Conservation (phyloP, 495 filamentous ascomycete genomes). For the Barbatosphaeria neglecta region DNA sequence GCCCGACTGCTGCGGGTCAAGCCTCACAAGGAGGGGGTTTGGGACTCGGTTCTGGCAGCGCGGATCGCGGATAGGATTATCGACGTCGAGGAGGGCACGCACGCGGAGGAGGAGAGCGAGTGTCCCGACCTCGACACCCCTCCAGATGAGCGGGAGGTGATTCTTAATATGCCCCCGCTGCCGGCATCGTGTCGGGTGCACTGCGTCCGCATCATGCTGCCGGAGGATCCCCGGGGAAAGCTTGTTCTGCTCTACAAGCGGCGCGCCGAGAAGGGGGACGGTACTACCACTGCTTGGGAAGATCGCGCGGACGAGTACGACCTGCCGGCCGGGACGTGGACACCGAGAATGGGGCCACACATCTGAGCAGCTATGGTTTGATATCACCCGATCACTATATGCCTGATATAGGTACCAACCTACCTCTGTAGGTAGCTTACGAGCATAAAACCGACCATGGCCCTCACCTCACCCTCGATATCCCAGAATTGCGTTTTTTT, state of each 20-base stretch:
- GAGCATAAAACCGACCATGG: too few species aligned
- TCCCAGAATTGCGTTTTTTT: too few species aligned
- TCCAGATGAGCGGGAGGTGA: slow-evolving; percentile 1
- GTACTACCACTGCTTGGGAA: too few species aligned
- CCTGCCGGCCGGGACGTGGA: neutral
- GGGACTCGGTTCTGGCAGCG: slow-evolving; percentile 19
- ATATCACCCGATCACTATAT: too few species aligned
- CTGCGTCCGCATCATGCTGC: neutral
- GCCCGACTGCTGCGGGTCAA: slow-evolving; percentile 23
- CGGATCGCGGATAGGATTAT: slow-evolving; percentile 19
- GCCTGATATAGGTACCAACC: too few species aligned
- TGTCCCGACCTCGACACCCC: slow-evolving; percentile 3
- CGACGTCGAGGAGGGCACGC: slow-evolving; percentile 23
- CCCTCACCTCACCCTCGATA: too few species aligned
- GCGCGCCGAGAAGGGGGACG: neutral
- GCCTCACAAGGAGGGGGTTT: slow-evolving; percentile 43
- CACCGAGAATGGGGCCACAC: too few species aligned
- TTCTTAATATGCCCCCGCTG: neutral
- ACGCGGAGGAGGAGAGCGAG: slow-evolving; percentile 5
- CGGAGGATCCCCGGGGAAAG: neutral
- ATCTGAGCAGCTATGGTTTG: too few species aligned
- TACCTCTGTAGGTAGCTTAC: too few species aligned
- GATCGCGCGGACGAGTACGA: neutral
- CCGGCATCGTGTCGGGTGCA: slow-evolving; percentile 1
- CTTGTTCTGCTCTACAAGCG: neutral